phyloP scores from a whole-genome alignment of 306 rosid genomes.

The Arachis stenosperma region DNA sequence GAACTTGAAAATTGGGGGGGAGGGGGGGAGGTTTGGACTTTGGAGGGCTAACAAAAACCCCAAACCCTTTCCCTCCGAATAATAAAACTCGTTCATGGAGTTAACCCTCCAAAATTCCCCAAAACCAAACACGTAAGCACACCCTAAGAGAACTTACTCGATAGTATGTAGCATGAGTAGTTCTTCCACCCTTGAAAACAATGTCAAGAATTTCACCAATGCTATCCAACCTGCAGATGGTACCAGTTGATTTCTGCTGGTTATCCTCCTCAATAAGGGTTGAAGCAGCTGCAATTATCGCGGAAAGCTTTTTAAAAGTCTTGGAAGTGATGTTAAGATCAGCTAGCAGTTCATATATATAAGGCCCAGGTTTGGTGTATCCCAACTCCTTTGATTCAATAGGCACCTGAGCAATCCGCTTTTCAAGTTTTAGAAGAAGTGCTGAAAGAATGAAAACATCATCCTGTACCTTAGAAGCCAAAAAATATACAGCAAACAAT shows the following conservation, averaged over 20 bases:
- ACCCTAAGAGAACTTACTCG: slow-evolving; percentile 57
- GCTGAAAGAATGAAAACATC: slow-evolving; percentile 61
- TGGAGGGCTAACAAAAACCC: too few relatives aligned
- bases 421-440: slow-evolving; percentile 90
- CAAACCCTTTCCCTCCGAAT: too few relatives aligned
- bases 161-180: slow-evolving; percentile 74
- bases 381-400: slow-evolving; percentile 84
- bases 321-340: slow-evolving; percentile 79
- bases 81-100: too few relatives aligned
- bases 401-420: slow-evolving; percentile 86
- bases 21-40: too few relatives aligned
- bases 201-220: slow-evolving; percentile 63
- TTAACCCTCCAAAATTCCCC: too few relatives aligned
- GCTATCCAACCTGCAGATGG: slow-evolving; percentile 73
- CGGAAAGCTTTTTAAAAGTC: slow-evolving; percentile 60
- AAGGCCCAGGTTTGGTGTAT: slow-evolving; percentile 86
- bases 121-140: too few relatives aligned
- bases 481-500: slow-evolving; percentile 23
- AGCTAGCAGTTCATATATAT: slow-evolving; percentile 74
- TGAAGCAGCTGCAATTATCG: slow-evolving; percentile 63
- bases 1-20: too few relatives aligned
- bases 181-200: slow-evolving; percentile 63
- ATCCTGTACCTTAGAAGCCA: slow-evolving; percentile 33
- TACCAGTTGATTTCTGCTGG: slow-evolving; percentile 62
- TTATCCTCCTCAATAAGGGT: slow-evolving; percentile 80